A percentile compares a stretch with the other conserved stretches of the same genome.
These are phyloP conservation scores for Metschnikowia orientalis DNA, from an alignment of 805 yeast genomes.

Conservation along the genomic window DNA sequence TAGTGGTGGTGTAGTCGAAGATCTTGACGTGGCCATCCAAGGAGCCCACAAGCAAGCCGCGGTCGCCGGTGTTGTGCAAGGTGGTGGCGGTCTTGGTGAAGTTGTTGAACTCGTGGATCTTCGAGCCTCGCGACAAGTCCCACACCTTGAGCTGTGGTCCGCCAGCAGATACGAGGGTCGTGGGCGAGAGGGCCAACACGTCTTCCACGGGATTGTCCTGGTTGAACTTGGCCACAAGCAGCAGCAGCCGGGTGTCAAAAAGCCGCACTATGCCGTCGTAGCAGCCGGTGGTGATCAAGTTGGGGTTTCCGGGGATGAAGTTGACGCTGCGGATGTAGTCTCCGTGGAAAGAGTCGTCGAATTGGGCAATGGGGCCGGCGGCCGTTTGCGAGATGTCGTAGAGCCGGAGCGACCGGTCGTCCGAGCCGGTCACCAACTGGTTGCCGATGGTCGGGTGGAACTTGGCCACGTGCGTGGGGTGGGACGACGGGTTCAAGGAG, in stretches of 20 bases:
- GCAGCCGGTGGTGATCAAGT: constrained; percentile 85
- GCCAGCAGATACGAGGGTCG: constrained; percentile 75
- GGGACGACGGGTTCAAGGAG: constrained; percentile 74
- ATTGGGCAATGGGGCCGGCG: constrained; percentile 64
- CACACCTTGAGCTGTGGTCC: constrained; percentile 83
- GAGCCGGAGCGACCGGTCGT: constrained; percentile 79
- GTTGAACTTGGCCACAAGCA: constrained; percentile 59
- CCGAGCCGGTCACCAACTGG: constrained; percentile 81
- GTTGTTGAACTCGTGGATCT: constrained; percentile 69
- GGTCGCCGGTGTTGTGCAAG: constrained; percentile 64
- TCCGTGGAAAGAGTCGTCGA: constrained; percentile 60
- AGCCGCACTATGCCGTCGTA: constrained; percentile 85
- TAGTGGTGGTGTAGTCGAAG: constrained; percentile 66
- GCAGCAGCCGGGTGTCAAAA: constrained; percentile 68
- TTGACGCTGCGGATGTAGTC: constrained; percentile 85
- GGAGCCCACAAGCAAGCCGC: constrained; percentile 88
- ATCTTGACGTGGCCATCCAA: constrained; percentile 97
- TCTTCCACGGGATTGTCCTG: constrained; percentile 83
- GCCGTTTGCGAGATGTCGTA: constrained; percentile 79
- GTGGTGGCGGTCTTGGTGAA: constrained; percentile 94
- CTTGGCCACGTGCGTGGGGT: constrained; percentile 90
- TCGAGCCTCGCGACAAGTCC: constrained; percentile 80
- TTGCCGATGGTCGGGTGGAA: constrained; percentile 78
- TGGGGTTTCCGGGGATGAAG: constrained; percentile 71
- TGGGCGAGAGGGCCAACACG: constrained; percentile 66